Base-by-base conservation (phyloP, 371 early-diverging fungal species). In the Apophysomyces elegans region DNA sequence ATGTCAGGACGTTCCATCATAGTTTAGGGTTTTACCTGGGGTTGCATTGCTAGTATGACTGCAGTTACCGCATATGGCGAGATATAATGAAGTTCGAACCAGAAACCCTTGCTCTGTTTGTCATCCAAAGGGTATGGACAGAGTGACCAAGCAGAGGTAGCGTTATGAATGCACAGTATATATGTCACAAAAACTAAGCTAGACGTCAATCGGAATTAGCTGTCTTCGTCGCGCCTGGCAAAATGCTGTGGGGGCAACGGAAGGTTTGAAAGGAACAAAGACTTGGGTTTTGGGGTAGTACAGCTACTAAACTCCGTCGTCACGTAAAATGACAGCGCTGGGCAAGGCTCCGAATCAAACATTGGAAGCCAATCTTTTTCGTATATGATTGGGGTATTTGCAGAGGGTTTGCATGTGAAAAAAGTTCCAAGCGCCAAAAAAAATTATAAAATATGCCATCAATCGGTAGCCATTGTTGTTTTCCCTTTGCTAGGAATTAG, bases 341-440 rank as follows among this genome's bases (percentile, higher is more conserved):
- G 54, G 54, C 54, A 50, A 21, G 21, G 54, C 54, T 50, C 54
- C 54, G 54, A 50, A 50, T 50, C 54, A 50, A 50, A 50, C 54
- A 50, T 50, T 50, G 54, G 54, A 16, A 41, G 32, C 32, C 41
- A n/a, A 50, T 21, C 21, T 50, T 50, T 50, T 6, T 50, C 21
- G 5, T 50, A 2, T 47, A 43, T n/a, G 16, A 18, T 18, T 50
- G 54, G 54, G 54, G 54, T 21, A 21, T 47, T 47, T n/a, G 13
- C 47, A n/a, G 47, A 26, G 32, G 7, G n/a, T 8, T 50, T 18
- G 54, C 54, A 50, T 50, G 54, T 50, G 54, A 50, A 50, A 50
- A 50, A 50, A 18, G 21, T 21, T 26, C 32, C 32, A 26, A 26
- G 32, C 32, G 32, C 32, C 32, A 26, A 18, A 50, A 50, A 47